A percentile compares a stretch with the other conserved stretches of the same genome.
These are phyloP conservation scores for Acanthamoeba culbertsoni DNA, from an alignment of 208 protist genomes.

Conservation along the genomic window DNA sequence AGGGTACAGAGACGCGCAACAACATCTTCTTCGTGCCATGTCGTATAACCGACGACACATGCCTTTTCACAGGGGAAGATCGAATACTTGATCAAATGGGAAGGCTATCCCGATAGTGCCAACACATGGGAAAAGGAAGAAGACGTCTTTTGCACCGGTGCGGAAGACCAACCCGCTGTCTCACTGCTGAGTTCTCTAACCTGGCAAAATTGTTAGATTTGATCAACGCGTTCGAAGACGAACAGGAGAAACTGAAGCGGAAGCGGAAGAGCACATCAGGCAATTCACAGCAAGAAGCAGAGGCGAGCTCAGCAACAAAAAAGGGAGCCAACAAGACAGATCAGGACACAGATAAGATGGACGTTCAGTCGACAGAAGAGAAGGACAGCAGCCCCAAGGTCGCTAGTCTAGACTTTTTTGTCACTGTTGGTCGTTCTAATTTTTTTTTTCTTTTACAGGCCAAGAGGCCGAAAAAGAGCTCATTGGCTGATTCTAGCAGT, in stretches of 20 bases:
- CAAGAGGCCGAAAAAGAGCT: not conserved
- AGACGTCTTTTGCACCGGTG: constrained; percentile 8
- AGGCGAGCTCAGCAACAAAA: not conserved
- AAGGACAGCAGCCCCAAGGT: not conserved
- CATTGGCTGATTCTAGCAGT: not conserved
- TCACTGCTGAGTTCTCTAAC: not conserved
- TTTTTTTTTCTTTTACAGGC: not conserved
- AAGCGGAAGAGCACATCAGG: not conserved
- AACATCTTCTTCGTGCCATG: too few species aligned
- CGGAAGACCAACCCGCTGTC: not conserved
- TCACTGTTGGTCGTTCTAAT: not conserved
- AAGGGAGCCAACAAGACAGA: not conserved
- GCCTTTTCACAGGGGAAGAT: constrained; percentile 48
- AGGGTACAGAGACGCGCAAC: not conserved
- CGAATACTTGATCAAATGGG: constrained; percentile 39
- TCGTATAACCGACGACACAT: too few species aligned
- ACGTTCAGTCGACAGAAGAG: not conserved
- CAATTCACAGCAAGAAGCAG: not conserved
- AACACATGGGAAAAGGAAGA: constrained; percentile 57
- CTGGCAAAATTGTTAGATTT: not conserved
- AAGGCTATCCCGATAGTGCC: not conserved
- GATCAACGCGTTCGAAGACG: not conserved
- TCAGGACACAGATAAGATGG: not conserved
- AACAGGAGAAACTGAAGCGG: not conserved
- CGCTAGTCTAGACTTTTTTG: not conserved